These are phyloP conservation scores for Suillus spraguei DNA, from an alignment of 768 basidiomycete genomes.

Conservation along the genomic window DNA sequence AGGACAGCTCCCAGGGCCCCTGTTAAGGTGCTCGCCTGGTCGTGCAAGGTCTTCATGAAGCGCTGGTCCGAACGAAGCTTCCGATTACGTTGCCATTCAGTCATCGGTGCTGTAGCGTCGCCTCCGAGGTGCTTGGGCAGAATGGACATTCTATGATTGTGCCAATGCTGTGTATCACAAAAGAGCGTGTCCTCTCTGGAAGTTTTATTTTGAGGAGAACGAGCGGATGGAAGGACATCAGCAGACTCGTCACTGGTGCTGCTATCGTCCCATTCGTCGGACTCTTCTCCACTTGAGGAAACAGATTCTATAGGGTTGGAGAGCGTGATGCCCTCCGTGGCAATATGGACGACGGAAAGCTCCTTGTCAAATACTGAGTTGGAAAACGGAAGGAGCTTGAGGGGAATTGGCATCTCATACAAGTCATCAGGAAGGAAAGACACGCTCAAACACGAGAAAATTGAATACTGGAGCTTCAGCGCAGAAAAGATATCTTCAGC, in stretches of 20 bases:
- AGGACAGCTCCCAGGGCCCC: constrained; percentile 60
- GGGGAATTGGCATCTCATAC: not conserved
- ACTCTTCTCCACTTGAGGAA: constrained; percentile 1
- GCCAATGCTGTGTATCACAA: constrained; percentile 63
- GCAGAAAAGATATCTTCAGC: constrained; percentile 26
- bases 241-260: constrained; percentile 21
- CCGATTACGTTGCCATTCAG: constrained; percentile 40
- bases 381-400: constrained; percentile 40
- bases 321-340: not conserved
- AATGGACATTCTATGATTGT: constrained; percentile 47
- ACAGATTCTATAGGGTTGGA: constrained; percentile 12
- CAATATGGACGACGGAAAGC: constrained; percentile 37
- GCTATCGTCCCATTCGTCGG: constrained; percentile 22
- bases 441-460: constrained; percentile 22
- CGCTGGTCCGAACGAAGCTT: constrained; percentile 50
- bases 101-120: constrained; percentile 32
- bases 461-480: constrained; percentile 19
- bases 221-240: constrained; percentile 1
- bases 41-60: constrained; percentile 57
- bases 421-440: constrained; percentile 22
- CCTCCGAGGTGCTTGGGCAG: constrained; percentile 60
- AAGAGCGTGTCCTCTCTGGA: constrained; percentile 46
- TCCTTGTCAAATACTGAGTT: constrained; percentile 45
- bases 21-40: constrained; percentile 62
- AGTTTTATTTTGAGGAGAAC: constrained; percentile 1